These are phyloP conservation scores for Sphaerosporella brunnea DNA, from an alignment of 495 filamentous ascomycete genomes.

Conservation along the genomic window DNA sequence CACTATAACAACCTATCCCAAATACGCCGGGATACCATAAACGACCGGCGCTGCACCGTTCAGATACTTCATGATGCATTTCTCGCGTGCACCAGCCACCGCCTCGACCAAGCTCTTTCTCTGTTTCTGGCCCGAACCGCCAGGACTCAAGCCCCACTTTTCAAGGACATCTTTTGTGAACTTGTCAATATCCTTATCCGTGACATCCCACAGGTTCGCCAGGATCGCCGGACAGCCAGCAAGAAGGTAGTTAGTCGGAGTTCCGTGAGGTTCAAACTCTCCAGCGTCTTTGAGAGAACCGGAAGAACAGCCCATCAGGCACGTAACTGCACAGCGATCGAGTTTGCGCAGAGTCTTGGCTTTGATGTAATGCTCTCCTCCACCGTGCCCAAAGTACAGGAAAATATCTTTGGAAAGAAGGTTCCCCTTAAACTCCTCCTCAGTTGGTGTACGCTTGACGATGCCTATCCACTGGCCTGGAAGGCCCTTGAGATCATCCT, in stretches of 20 bases:
- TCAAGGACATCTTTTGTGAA: constrained; percentile 61
- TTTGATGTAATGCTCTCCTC: constrained; percentile 84
- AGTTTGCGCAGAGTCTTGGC: constrained; percentile 59
- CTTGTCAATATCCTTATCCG: constrained; percentile 87
- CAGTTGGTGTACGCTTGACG: constrained; percentile 47
- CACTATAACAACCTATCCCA: constrained; percentile 29
- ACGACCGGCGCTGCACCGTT: constrained; percentile 86
- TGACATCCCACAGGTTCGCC: constrained; percentile 92
- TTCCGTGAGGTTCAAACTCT: constrained; percentile 75
- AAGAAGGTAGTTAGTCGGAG: constrained; percentile 76
- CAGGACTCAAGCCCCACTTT: constrained; percentile 72
- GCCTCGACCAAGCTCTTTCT: constrained; percentile 51
- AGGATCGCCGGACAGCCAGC: constrained; percentile 69
- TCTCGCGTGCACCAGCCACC: constrained; percentile 48
- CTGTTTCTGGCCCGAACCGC: neutral
- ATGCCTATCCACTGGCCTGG: constrained; percentile 44
- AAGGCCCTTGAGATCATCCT: constrained; percentile 38
- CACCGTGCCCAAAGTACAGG: constrained; percentile 91
- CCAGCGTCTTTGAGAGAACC: constrained; percentile 62
- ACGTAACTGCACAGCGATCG: constrained; percentile 56
- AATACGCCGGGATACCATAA: constrained; percentile 85
- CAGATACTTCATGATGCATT: constrained; percentile 71
- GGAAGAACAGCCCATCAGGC: constrained; percentile 84
- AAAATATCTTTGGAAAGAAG: constrained; percentile 48
- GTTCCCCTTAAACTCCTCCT: constrained; percentile 51